Percentiles rank a stretch among this genome's conserved stretches.
phyloP scores from a whole-genome alignment of 2,329 filamentous ascomycete genomes.

The Trichophyton schoenleinii region DNA sequence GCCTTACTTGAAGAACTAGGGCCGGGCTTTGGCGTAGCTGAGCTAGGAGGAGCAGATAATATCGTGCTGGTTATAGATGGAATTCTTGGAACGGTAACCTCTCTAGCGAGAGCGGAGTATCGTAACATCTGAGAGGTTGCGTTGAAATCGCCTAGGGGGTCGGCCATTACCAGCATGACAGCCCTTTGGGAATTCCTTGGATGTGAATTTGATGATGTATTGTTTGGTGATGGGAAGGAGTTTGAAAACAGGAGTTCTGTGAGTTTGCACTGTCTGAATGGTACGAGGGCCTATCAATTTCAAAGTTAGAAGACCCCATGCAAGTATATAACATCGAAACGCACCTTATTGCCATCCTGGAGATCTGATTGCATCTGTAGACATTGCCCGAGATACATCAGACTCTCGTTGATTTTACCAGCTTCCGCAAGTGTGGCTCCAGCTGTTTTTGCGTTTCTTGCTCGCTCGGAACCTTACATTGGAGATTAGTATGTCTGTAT shows the following conservation, averaged over 20 bases:
- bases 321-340: slow-evolving; percentile 9
- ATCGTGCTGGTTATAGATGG: slow-evolving; percentile 71
- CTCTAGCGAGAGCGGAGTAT: slow-evolving; percentile 82
- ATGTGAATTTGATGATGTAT: slow-evolving; percentile 33
- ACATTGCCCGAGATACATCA: slow-evolving; percentile 97
- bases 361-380: slow-evolving; percentile 86
- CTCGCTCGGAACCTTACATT: slow-evolving; percentile 61
- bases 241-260: slow-evolving; percentile 81
- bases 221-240: slow-evolving; percentile 57
- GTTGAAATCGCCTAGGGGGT: slow-evolving; percentile 87
- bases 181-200: slow-evolving; percentile 57
- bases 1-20: slow-evolving; percentile 25
- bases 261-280: slow-evolving; percentile 72
- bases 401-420: slow-evolving; percentile 93
- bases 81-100: slow-evolving; percentile 81
- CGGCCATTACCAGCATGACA: slow-evolving; percentile 92
- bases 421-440: slow-evolving; percentile 87
- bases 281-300: slow-evolving; percentile 49
- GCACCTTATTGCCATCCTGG: slow-evolving; percentile 59
- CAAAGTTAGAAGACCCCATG: not conserved
- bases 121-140: slow-evolving; percentile 91
- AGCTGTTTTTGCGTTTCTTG: slow-evolving; percentile 83
- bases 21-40: slow-evolving; percentile 17
- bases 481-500: slow-evolving; percentile 14
- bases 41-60: slow-evolving; percentile 23